Evolutionary conservation across 176 grass and related monocot genomes (phyloP).

Genomic region (Elaeis guineensis): DNA sequence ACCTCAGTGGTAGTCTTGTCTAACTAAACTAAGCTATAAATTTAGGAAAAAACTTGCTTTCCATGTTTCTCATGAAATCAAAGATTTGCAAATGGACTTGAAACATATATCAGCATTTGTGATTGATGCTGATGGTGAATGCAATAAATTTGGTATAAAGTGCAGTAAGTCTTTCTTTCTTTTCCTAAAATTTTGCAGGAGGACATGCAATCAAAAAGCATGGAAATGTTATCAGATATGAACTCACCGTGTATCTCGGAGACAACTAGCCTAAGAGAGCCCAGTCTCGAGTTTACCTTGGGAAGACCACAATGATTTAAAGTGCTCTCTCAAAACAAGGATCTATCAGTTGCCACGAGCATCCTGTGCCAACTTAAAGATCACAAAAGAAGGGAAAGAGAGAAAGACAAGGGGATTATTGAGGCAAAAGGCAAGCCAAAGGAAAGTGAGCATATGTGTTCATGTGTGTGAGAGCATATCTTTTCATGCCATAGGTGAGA

Average conservation of each 20-base stretch:
- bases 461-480: not conserved
- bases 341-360: not conserved
- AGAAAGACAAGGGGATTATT: not conserved
- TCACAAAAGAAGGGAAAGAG: not conserved
- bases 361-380: not conserved
- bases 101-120: no score
- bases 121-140: no score
- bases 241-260: slow-evolving; percentile 38
- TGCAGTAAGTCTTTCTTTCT: not conserved
- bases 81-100: no score
- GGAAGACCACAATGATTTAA: slow-evolving; percentile 15
- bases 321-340: no score
- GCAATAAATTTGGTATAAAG: no score
- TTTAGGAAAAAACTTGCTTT: no score
- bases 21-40: no score
- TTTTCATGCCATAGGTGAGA: no score
- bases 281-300: slow-evolving; percentile 57
- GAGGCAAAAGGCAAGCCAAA: slow-evolving; percentile 5
- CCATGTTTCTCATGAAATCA: no score
- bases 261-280: slow-evolving; percentile 29
- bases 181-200: slow-evolving; percentile 2
- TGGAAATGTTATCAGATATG: slow-evolving; percentile 34
- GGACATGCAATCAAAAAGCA: slow-evolving; percentile 34
- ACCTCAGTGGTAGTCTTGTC: no score
- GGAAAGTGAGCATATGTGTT: not conserved